These are phyloP conservation scores for Cerioporus squamosus DNA, from an alignment of 1,284 basidiomycete genomes.

Conservation along the genomic window DNA sequence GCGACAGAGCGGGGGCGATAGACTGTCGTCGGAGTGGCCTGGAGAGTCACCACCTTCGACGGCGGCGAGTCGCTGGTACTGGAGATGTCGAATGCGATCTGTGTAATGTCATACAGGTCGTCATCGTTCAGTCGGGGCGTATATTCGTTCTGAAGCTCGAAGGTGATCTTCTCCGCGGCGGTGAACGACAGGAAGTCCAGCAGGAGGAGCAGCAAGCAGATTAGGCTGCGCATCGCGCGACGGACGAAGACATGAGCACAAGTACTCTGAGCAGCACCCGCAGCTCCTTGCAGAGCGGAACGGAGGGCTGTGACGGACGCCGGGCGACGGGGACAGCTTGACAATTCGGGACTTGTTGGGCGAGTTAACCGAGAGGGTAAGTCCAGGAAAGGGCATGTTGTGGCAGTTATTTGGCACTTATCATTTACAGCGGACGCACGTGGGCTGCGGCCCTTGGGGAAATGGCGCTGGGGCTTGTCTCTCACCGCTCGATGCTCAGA, in stretches of 20 bases:
- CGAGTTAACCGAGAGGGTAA: background rate
- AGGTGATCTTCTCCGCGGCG: constrained; percentile 4
- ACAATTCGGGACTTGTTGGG: constrained; percentile 6
- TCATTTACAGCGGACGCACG: constrained; percentile 7
- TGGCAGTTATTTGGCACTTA: background rate
- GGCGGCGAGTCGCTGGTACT: background rate
- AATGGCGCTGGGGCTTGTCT: background rate
- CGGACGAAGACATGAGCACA: constrained; percentile 15
- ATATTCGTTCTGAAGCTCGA: constrained; percentile 19
- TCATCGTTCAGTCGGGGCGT: background rate
- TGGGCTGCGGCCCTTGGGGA: constrained; percentile 13
- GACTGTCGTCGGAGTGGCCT: constrained; percentile 58
- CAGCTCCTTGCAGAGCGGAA: background rate
- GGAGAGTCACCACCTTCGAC: constrained; percentile 38
- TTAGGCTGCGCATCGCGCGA: constrained; percentile 18
- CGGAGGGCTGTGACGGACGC: background rate
- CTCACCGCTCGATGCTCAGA: constrained; percentile 14
- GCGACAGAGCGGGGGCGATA: constrained; percentile 61
- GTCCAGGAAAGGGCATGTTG: constrained; percentile 1
- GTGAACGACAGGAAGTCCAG: background rate
- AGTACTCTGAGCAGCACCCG: background rate
- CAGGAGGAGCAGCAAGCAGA: background rate
- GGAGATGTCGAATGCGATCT: constrained; percentile 14
- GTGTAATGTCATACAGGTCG: constrained; percentile 5
- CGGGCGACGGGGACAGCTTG: background rate